Evolutionary conservation across 306 rosid species (phyloP).

Genomic region (Pueraria montana): DNA sequence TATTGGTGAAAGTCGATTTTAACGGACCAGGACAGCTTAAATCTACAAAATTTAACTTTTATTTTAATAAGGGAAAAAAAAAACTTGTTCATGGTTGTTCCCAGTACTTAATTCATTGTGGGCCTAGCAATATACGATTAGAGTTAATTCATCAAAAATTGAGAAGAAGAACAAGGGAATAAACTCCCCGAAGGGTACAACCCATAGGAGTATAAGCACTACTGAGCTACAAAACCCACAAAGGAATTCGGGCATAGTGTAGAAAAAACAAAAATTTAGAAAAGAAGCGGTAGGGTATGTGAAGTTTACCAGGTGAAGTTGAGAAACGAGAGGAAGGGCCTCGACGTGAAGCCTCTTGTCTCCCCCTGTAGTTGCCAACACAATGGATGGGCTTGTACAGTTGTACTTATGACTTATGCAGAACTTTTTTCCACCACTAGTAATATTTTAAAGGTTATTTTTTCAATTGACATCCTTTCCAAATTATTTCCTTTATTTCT

Average conservation of each 20-base stretch:
- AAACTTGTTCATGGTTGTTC: not conserved
- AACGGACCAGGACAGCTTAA: not conserved
- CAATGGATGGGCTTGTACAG: too few species aligned
- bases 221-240: not conserved
- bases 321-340: not conserved
- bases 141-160: not conserved
- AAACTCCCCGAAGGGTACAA: not conserved
- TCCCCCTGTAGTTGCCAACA: too few species aligned
- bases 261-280: not conserved
- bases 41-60: not conserved
- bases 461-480: too few species aligned
- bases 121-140: not conserved
- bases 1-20: not conserved
- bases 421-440: too few species aligned
- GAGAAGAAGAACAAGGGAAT: conserved; percentile 11
- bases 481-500: too few species aligned
- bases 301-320: conserved; percentile 29
- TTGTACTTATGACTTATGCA: too few species aligned
- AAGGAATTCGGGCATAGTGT: not conserved
- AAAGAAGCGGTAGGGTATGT: not conserved
- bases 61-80: not conserved
- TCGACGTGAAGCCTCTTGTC: not conserved
- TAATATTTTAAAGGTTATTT: too few species aligned
- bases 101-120: not conserved
- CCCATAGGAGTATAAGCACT: not conserved